Conservation (phyloP, 73 alveolate species). For the Symbiodinium natans region DNA sequence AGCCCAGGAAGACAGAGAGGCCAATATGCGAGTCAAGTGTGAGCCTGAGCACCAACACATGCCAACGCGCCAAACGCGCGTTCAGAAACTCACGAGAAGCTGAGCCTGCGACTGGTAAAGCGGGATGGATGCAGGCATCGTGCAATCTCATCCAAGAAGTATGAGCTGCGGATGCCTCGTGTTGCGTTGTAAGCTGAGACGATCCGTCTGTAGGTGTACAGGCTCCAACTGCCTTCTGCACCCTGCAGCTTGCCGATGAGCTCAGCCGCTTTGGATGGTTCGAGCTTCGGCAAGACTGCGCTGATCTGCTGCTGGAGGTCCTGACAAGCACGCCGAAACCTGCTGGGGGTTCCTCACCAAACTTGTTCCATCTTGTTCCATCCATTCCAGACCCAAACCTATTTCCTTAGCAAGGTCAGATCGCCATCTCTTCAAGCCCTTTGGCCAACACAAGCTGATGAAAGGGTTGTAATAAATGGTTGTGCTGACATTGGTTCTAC, state of each 20-base stretch:
- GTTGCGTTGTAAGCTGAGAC: background rate
- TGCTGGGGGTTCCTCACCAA: too few species aligned
- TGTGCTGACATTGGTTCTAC: too few species aligned
- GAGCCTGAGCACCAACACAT: background rate
- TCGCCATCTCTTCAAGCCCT: too few species aligned
- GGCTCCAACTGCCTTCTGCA: slow-evolving; percentile 14
- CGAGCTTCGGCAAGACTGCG: slow-evolving; percentile 55
- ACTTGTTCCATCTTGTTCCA: too few species aligned
- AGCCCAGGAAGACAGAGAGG: slow-evolving; percentile 65
- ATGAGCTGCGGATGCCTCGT: slow-evolving; percentile 56
- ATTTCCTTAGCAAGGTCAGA: too few species aligned
- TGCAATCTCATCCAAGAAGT: slow-evolving; percentile 49
- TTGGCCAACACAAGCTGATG: too few species aligned
- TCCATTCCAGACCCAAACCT: too few species aligned
- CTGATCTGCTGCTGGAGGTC: slow-evolving; percentile 79
- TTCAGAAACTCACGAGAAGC: background rate
- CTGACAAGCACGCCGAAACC: background rate
- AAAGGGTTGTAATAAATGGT: too few species aligned
- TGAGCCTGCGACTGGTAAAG: background rate
- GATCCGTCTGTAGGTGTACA: background rate
- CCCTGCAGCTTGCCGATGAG: slow-evolving; percentile 33
- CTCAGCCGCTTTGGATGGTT: slow-evolving; percentile 52
- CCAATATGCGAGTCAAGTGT: slow-evolving; percentile 81
- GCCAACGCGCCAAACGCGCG: background rate
- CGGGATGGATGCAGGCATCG: slow-evolving; percentile 38